Conservation (phyloP, 768 basidiomycete species). For the Coprinopsis marcescibilis region DNA sequence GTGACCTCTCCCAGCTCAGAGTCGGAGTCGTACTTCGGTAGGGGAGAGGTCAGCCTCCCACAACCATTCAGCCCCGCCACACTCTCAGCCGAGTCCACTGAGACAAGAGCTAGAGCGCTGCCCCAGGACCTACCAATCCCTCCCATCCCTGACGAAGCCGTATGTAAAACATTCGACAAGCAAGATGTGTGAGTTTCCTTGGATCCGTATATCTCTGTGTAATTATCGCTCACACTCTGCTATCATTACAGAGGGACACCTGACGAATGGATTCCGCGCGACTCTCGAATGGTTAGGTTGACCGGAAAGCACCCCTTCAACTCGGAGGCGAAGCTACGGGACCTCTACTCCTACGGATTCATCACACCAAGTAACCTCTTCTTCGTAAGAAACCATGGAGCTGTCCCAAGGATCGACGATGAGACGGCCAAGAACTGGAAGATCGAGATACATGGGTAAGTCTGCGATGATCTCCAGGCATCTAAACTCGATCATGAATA, state of each 20-base stretch:
- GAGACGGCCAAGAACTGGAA: conserved; percentile 36
- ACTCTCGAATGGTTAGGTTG: conserved; percentile 37
- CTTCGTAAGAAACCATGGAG: conserved; percentile 61
- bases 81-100: not conserved
- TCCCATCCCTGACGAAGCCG: conserved; percentile 4
- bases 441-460: conserved; percentile 36
- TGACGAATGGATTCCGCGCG: conserved; percentile 25
- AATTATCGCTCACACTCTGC: too few species aligned
- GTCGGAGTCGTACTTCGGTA: not conserved
- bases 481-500: conserved; percentile 5
- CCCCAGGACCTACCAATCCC: conserved; percentile 4
- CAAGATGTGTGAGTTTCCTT: conserved; percentile 8
- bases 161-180: conserved; percentile 1
- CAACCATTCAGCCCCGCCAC: conserved; percentile 5
- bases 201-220: not conserved
- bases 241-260: conserved; percentile 18
- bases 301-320: conserved; percentile 65
- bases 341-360: conserved; percentile 45
- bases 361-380: conserved; percentile 48
- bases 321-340: conserved; percentile 40
- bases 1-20: not conserved
- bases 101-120: not conserved
- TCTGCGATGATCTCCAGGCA: not conserved
- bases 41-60: not conserved
- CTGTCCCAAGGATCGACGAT: conserved; percentile 43